Evolutionary conservation across 2,329 filamentous ascomycete species (phyloP).

Genomic region (Eutypella sp.): DNA sequence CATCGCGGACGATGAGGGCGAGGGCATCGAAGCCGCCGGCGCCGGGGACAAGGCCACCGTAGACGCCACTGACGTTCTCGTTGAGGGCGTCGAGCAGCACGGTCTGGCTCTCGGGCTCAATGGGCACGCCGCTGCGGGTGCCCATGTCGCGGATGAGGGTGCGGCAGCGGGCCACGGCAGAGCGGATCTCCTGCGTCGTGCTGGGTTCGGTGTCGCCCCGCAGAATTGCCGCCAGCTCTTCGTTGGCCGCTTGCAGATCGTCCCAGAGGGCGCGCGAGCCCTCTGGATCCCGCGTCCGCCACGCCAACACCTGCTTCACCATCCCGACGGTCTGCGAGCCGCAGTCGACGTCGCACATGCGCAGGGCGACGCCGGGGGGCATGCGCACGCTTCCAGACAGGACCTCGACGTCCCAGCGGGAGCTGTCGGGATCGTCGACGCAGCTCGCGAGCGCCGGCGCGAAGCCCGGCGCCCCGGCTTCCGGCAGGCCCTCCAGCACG

Average conservation of each 20-base stretch:
- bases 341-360: conserved; percentile 96
- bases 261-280: conserved; percentile 70
- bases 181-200: conserved; percentile 36
- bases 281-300: conserved; percentile 62
- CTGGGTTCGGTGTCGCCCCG: conserved; percentile 33
- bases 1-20: conserved; percentile 72
- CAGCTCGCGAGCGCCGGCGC: conserved; percentile 57
- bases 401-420: conserved; percentile 77
- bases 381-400: conserved; percentile 64
- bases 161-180: conserved; percentile 47
- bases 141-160: conserved; percentile 74
- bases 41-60: conserved; percentile 88
- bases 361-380: conserved; percentile 67
- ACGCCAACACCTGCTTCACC: conserved; percentile 86
- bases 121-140: conserved; percentile 66
- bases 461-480: conserved; percentile 64
- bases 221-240: conserved; percentile 62
- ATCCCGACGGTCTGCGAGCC: conserved; percentile 91
- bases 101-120: conserved; percentile 85
- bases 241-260: conserved; percentile 68
- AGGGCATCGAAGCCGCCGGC: conserved; percentile 93
- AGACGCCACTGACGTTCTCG: conserved; percentile 66
- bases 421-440: conserved; percentile 56
- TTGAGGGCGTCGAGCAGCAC: conserved; percentile 72
- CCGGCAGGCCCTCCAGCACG: conserved; percentile 62